phyloP scores from a whole-genome alignment of 75 land plant species.

The Picea glauca region DNA sequence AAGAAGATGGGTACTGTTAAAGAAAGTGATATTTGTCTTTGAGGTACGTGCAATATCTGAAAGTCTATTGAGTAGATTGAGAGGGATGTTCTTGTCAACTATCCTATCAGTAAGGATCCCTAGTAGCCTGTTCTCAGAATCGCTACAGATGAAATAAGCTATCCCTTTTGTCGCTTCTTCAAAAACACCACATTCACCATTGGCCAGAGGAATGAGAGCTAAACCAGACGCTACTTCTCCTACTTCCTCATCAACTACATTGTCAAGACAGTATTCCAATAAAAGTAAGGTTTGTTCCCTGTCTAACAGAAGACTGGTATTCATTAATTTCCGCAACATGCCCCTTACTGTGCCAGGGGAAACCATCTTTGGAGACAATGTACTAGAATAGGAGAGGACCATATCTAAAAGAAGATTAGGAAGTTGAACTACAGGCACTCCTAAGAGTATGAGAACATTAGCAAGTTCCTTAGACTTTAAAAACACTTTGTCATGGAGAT shows the following conservation, averaged over 20 bases:
- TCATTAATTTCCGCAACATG: conserved; percentile 32
- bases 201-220: conserved; percentile 77
- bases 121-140: conserved; percentile 55
- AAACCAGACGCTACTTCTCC: conserved; percentile 39
- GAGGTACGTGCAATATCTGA: conserved; percentile 52
- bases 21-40: conserved; percentile 44
- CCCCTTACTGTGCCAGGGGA: conserved; percentile 54
- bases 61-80: conserved; percentile 45
- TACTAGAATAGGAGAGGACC: conserved; percentile 36
- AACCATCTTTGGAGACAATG: conserved; percentile 35
- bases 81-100: conserved; percentile 54
- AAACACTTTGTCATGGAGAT: conserved; percentile 70
- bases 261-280: conserved; percentile 84
- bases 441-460: conserved; percentile 50
- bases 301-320: conserved; percentile 14
- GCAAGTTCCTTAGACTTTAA: conserved; percentile 43
- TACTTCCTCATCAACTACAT: conserved; percentile 77
- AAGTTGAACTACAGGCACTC: conserved; percentile 70
- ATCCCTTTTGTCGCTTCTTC: conserved; percentile 26
- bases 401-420: conserved; percentile 37
- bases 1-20: conserved; percentile 35
- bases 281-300: conserved; percentile 41
- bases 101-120: conserved; percentile 42
- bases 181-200: conserved; percentile 61
- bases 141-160: conserved; percentile 64